Percentiles rank a stretch among this genome's conserved stretches.
phyloP scores from a whole-genome alignment of 768 basidiomycete species.

The Trametes cinnabarina region DNA sequence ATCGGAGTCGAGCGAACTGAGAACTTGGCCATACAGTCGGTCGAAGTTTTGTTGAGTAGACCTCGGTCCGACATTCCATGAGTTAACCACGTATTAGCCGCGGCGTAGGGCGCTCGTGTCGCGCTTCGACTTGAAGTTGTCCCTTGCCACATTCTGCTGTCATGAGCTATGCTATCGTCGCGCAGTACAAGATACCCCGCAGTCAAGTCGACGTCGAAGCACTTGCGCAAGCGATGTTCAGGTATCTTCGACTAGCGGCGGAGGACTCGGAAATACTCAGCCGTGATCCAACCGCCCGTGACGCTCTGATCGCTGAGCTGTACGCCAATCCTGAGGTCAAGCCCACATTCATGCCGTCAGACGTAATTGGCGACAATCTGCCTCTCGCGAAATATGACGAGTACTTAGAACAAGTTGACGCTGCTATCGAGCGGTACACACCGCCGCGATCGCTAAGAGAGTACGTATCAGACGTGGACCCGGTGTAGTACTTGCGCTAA shows the following conservation, averaged over 20 bases:
- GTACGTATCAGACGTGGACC: background rate
- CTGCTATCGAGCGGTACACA: background rate
- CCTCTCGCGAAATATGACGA: background rate
- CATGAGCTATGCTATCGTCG: background rate
- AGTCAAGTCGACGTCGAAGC: background rate
- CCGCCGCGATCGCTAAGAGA: background rate
- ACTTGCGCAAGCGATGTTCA: background rate
- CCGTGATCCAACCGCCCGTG: background rate
- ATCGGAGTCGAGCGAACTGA: no score
- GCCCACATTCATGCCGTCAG: background rate
- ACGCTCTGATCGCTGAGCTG: background rate
- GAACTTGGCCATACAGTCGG: no score
- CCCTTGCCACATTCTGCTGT: no score
- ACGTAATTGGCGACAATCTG: background rate
- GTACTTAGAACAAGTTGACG: background rate
- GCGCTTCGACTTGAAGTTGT: no score
- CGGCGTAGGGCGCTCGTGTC: no score
- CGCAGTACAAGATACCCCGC: background rate
- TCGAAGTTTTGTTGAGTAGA: no score
- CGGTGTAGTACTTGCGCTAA: background rate
- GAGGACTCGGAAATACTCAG: constrained; percentile 1
- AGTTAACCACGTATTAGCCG: no score
- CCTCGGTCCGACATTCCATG: no score
- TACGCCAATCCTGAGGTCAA: background rate
- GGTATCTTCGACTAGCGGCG: background rate